These are phyloP conservation scores for Ganoderma meredithae DNA, from an alignment of 1,284 basidiomycete species.

Conservation along the genomic window DNA sequence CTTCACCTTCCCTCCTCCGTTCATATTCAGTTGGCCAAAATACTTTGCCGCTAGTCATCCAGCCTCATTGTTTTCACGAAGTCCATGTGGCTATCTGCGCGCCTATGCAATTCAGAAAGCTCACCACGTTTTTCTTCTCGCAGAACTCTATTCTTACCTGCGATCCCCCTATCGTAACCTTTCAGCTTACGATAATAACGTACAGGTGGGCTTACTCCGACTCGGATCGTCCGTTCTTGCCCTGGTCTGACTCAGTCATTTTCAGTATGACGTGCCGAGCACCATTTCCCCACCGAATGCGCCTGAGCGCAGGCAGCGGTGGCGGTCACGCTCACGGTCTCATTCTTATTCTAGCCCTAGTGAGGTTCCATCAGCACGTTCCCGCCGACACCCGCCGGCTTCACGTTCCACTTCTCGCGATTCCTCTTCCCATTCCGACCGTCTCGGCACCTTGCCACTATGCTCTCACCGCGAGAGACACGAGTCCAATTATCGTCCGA, in stretches of 20 bases:
- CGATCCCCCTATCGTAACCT: conserved; percentile 87
- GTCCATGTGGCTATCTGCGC: conserved; percentile 17
- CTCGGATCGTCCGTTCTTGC: conserved; percentile 14
- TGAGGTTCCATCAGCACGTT: conserved; percentile 9
- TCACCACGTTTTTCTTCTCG: conserved; percentile 24
- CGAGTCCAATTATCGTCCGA: background rate
- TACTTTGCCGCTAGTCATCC: conserved; percentile 1
- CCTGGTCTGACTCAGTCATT: conserved; percentile 8
- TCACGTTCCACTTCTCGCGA: conserved; percentile 14
- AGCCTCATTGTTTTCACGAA: conserved; percentile 9
- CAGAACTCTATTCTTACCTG: conserved; percentile 87
- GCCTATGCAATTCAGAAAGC: conserved; percentile 14
- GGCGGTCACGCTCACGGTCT: conserved; percentile 44
- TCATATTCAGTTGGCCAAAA: conserved; percentile 8
- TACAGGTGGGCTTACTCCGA: conserved; percentile 64
- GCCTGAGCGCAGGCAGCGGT: conserved; percentile 47
- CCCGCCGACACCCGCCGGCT: conserved; percentile 12
- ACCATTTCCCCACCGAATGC: conserved; percentile 44
- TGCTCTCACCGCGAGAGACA: background rate
- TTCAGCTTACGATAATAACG: conserved; percentile 80
- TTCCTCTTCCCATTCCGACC: conserved; percentile 2
- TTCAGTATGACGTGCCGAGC: conserved; percentile 62
- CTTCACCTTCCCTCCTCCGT: background rate
- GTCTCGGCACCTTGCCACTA: conserved; percentile 3
- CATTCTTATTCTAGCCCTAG: conserved; percentile 26